Evolutionary conservation across 1,284 basidiomycete genomes (phyloP).

Genomic region (Austroboletus novae-zelandiae): DNA sequence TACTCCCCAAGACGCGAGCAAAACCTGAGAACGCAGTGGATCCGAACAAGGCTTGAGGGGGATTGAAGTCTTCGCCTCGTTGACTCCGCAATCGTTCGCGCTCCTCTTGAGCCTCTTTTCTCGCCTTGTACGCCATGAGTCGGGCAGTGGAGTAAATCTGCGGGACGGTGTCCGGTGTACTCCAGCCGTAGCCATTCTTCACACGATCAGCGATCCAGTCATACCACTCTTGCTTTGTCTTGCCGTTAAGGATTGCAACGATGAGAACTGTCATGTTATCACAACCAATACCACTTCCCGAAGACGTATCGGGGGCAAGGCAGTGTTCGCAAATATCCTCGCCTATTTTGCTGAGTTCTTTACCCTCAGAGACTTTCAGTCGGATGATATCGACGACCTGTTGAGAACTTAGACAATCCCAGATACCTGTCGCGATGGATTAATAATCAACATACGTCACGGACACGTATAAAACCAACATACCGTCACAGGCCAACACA

Average conservation of each 20-base stretch:
- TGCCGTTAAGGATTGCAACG: constrained; percentile 84
- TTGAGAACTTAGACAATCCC: constrained; percentile 96
- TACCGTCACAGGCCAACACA: constrained; percentile 95
- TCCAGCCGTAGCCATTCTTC: constrained; percentile 67
- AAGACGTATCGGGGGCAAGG: constrained; percentile 90
- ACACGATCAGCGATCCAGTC: constrained; percentile 88
- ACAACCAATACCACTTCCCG: constrained; percentile 91
- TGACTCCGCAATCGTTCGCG: constrained; percentile 53
- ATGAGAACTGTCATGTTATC: constrained; percentile 99
- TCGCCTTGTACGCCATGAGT: constrained; percentile 56
- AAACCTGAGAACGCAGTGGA: constrained; percentile 38
- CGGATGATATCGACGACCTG: constrained; percentile 92
- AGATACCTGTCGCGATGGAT: constrained; percentile 70
- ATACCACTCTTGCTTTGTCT: constrained; percentile 92
- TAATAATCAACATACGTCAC: neutral
- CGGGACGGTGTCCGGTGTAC: constrained; percentile 67
- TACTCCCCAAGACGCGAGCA: constrained; percentile 46
- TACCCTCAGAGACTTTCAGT: constrained; percentile 79
- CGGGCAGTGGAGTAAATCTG: constrained; percentile 66
- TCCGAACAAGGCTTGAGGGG: constrained; percentile 24
- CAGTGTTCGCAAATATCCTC: constrained; percentile 93
- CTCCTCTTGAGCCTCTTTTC: constrained; percentile 52
- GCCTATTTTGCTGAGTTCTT: constrained; percentile 77
- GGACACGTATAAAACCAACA: constrained; percentile 23
- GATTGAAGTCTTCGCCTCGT: constrained; percentile 27